Base-by-base conservation (phyloP, 1,284 basidiomycete genomes). In the Cryptococcus hybrid region DNA sequence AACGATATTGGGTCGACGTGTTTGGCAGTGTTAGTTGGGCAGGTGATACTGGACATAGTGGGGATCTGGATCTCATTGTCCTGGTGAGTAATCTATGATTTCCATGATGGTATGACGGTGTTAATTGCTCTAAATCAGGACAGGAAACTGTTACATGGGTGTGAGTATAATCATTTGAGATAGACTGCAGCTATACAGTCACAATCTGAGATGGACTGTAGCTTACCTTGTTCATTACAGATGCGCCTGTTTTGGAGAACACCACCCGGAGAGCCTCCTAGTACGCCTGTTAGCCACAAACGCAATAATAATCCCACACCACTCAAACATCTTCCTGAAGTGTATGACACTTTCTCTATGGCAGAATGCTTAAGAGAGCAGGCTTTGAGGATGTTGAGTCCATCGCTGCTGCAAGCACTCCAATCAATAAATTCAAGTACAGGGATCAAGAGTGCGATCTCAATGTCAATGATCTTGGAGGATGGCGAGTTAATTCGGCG, bases 11-110 rank as follows among this genome's bases (percentile, higher is more conserved):
- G n/a, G 71, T 78, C 7, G 77, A 78, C 51, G 70, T 73, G 8
- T 77, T 77, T 63, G 77, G 77, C n/a, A 77, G 76, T 59, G 69
- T 74, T 12, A 73, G 71, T 35, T 78, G 77, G 77, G 75, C 74
- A 11, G 77, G 77, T 2, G 65, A 70, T 47, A 75, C 71, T 0
- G 72, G 73, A 4, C 49, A 56, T 30, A 63, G 65, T 8, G 70
- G 69, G 3, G 77, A 78, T 60, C 47, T 78, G 18, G 77, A 78
- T 60, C 50, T 78, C 24, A 69, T 76, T 11, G 61, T 76, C 35
- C 48, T 74, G 43, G 73, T 72, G 54, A 63, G 70, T 60, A 34
- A 7, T 11, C 2, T 24, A 47, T 52, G 2, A 18, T 39, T 24
- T 37, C 39, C 30, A 9, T 9, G 36, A 39, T 39, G 9, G 5